These are phyloP conservation scores for Penicillium sp. DNA, from an alignment of 2,329 filamentous ascomycete species.

Conservation along the genomic window DNA sequence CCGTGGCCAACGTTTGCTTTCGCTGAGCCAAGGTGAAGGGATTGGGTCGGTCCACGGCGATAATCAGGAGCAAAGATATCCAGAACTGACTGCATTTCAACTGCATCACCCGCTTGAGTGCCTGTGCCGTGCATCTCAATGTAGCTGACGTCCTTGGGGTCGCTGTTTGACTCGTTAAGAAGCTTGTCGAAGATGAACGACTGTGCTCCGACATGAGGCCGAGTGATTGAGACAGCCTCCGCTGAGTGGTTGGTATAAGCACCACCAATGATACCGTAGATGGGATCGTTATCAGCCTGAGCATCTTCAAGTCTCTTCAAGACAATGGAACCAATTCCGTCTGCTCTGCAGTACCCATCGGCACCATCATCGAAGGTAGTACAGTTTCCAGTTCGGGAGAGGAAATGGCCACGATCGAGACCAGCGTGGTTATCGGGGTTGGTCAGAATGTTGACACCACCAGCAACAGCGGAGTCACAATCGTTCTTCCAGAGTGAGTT, in stretches of 20 bases:
- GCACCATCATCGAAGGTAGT: slow-evolving; percentile 80
- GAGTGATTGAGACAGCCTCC: slow-evolving; percentile 79
- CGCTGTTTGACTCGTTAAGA: slow-evolving; percentile 70
- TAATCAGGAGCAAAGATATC: slow-evolving; percentile 61
- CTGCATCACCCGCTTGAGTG: slow-evolving; percentile 80
- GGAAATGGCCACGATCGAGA: slow-evolving; percentile 73
- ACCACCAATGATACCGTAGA: slow-evolving; percentile 73
- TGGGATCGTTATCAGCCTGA: slow-evolving; percentile 68
- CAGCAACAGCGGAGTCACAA: slow-evolving; percentile 78
- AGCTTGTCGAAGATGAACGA: slow-evolving; percentile 70
- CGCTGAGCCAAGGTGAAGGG: slow-evolving; percentile 63
- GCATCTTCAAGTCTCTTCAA: slow-evolving; percentile 81
- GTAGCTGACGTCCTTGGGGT: slow-evolving; percentile 76
- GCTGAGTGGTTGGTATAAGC: slow-evolving; percentile 80
- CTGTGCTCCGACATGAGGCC: slow-evolving; percentile 77
- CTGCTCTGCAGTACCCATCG: slow-evolving; percentile 80
- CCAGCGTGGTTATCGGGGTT: slow-evolving; percentile 80
- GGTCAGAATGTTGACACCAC: slow-evolving; percentile 74
- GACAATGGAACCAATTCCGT: slow-evolving; percentile 72
- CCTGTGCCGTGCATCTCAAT: slow-evolving; percentile 91
- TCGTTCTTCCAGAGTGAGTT: slow-evolving; percentile 74
- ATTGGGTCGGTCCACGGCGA: slow-evolving; percentile 49
- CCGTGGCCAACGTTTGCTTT: slow-evolving; percentile 68
- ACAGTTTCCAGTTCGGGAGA: slow-evolving; percentile 74
- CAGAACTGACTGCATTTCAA: slow-evolving; percentile 78